Percentiles rank a stretch among this genome's conserved stretches.
These are phyloP conservation scores for Geotrichum armillariae DNA, from an alignment of 1,139 yeast species.

Conservation along the genomic window DNA sequence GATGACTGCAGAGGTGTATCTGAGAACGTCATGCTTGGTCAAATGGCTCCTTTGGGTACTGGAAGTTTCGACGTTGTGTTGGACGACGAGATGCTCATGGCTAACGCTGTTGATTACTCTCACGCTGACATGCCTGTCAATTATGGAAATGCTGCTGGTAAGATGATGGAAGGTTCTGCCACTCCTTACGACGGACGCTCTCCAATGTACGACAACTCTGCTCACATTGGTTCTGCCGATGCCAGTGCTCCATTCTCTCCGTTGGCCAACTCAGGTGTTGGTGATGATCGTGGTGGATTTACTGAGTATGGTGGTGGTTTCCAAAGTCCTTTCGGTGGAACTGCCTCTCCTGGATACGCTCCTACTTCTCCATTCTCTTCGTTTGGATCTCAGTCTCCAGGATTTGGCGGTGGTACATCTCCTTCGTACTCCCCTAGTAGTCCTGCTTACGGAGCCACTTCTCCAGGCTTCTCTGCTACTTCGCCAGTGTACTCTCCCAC, in stretches of 20 bases:
- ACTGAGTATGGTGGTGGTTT: slow-evolving; percentile 81
- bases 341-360: slow-evolving; percentile 63
- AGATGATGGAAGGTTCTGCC: slow-evolving; percentile 71
- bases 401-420: slow-evolving; percentile 59
- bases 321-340: slow-evolving; percentile 49
- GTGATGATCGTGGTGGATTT: slow-evolving; percentile 85
- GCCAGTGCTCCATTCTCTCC: slow-evolving; percentile 78
- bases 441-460: slow-evolving; percentile 70
- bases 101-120: slow-evolving; percentile 55
- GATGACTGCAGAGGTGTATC: slow-evolving; percentile 99
- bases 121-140: slow-evolving; percentile 29
- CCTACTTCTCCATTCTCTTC: slow-evolving; percentile 61
- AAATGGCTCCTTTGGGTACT: slow-evolving; percentile 98
- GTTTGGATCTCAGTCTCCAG: slow-evolving; percentile 72
- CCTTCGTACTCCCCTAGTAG: slow-evolving; percentile 70
- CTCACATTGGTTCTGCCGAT: slow-evolving; percentile 77
- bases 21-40: slow-evolving; percentile 96
- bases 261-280: slow-evolving; percentile 79
- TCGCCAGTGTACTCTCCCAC: slow-evolving; percentile 65
- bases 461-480: slow-evolving; percentile 62
- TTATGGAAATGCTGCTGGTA: slow-evolving; percentile 41
- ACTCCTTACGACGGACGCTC: slow-evolving; percentile 89
- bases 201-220: slow-evolving; percentile 63
- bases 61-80: slow-evolving; percentile 97
- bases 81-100: slow-evolving; percentile 82